Base-by-base conservation (phyloP, 805 yeast genomes). In the Pichia deserticola region DNA sequence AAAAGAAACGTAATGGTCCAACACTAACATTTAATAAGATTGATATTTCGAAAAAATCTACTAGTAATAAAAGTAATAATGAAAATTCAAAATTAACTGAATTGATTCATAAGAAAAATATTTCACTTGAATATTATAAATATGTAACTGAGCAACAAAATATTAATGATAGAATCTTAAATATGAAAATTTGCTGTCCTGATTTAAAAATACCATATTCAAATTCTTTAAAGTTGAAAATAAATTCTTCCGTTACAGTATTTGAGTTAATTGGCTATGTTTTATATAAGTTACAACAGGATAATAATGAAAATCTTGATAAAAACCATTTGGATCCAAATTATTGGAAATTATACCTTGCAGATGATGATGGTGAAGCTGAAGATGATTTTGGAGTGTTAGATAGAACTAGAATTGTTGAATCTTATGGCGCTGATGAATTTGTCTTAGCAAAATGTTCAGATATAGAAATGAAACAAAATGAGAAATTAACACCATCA, bases 361-460 rank as follows among this genome's bases (percentile, higher is more conserved):
- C 86, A 1, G 99, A 93, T 63, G 98, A 92, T 45, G 97, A 90
- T 62, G 92, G 92, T 7, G 97, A 95, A 45, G 83, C 86, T 37
- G 89, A 88, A 48, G 99, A 95, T 57, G 87, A 89, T 47, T 90
- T 93, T 70, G 98, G 98, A 1, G 79, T 90, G 1, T 69, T 93
- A 49, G 92, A 85, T 42, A 71, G 97, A 54, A 74, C 78, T 0
- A 72, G 90, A 47, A 58, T 70, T 5, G 70, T 93, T 30, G 71
- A 81, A 3, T 79, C 92, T 0, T 87, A 89, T 63, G 86, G 89
- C 28, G 84, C 82, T 48, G 87, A 82, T 55, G 97, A 89, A 56
- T 77, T 93, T 49, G 96, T 95, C 0, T 62, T 93, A 11, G 82
- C 89, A 47, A 69, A 65, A 53, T 87, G 86, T 2, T 57, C 69